Evolutionary conservation across 1,284 basidiomycete genomes (phyloP), one percentile per base, ranked within the genome.

Genomic region (Rhodotorula sp.): DNA sequence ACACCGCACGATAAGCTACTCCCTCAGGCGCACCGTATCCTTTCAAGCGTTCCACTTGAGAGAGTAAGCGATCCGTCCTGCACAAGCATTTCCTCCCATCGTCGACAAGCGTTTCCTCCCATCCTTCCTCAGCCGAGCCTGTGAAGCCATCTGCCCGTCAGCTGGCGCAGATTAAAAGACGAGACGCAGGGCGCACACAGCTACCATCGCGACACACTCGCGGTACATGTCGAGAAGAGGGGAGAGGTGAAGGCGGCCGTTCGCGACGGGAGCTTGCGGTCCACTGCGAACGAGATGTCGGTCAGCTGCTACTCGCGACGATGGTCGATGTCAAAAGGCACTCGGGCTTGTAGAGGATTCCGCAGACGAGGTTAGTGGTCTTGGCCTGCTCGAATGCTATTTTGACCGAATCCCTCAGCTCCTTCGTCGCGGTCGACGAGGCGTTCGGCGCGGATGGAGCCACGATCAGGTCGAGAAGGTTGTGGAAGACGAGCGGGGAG

Each of bases 401-500:
- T 34, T 53, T 53, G 52, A 70, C 44, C 34, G 54, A 49, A 4
- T 44, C 27, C 20, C 56, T 46, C 30, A 66, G 27, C 24, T 70
- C 68, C 47, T 63, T 64, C 36, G 62, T 62, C n/a, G 52, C 32
- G 20, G 22, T n/a, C 29, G 36, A 52, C 17, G 51, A 30, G 5
- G 64, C 29, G 22, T 20, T 46, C 20, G 59, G 63, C 19, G 55
- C 51, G 2, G n/a, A 32, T 0, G 64, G 64, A 19, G 61, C 52
- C 30, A 59, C 58, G 53, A 74, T 24, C 48, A 74, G 54, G 22
- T 67, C 61, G 59, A 72, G 56, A 19, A 71, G 44, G 56, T 72
- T 64, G 47, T 49, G 62, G 59, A 70, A 68, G 29, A 74, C 24
- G 36, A 74, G 62, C 30, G 66, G 59, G 17, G 67, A 70, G 13